A percentile compares a stretch with the other conserved stretches of the same genome.
Conservation (phyloP, 176 grass and related monocot genomes). For the Avena eriantha region DNA sequence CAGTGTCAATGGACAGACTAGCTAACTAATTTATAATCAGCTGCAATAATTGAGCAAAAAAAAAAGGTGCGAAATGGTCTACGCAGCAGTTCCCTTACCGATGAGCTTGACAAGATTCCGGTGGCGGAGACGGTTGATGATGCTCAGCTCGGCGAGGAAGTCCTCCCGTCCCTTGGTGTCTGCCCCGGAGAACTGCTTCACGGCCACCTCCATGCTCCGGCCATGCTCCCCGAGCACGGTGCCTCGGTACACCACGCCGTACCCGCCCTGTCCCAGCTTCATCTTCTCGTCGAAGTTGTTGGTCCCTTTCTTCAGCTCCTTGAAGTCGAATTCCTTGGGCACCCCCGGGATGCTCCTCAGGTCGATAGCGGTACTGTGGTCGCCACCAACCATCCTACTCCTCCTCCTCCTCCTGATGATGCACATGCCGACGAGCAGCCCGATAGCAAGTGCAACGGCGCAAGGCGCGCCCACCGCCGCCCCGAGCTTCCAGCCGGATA, state of each 20-base stretch:
- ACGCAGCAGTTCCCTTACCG: conserved; percentile 48
- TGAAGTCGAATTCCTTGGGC: conserved; percentile 75
- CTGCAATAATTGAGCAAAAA: background rate
- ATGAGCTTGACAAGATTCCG: conserved; percentile 76
- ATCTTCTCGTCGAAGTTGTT: conserved; percentile 78
- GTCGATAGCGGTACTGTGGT: conserved; percentile 12
- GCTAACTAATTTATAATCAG: background rate
- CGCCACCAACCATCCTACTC: conserved; percentile 39
- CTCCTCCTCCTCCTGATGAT: conserved; percentile 33
- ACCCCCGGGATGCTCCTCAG: conserved; percentile 75
- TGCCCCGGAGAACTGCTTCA: conserved; percentile 80
- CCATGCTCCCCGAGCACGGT: conserved; percentile 58
- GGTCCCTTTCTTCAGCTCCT: conserved; percentile 73
- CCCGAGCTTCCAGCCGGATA: conserved; percentile 50
- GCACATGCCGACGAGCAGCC: conserved; percentile 47
- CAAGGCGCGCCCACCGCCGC: conserved; percentile 47
- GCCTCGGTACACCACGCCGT: conserved; percentile 80
- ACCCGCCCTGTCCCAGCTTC: conserved; percentile 89
- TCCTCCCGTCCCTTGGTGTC: conserved; percentile 85
- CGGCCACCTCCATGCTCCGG: conserved; percentile 67
- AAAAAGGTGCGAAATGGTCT: background rate
- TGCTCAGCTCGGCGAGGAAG: conserved; percentile 87
- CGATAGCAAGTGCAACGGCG: conserved; percentile 30
- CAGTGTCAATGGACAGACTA: background rate
- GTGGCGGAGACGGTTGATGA: conserved; percentile 92